phyloP scores from a whole-genome alignment of 2,329 filamentous ascomycete genomes.

The Nemania abortiva region DNA sequence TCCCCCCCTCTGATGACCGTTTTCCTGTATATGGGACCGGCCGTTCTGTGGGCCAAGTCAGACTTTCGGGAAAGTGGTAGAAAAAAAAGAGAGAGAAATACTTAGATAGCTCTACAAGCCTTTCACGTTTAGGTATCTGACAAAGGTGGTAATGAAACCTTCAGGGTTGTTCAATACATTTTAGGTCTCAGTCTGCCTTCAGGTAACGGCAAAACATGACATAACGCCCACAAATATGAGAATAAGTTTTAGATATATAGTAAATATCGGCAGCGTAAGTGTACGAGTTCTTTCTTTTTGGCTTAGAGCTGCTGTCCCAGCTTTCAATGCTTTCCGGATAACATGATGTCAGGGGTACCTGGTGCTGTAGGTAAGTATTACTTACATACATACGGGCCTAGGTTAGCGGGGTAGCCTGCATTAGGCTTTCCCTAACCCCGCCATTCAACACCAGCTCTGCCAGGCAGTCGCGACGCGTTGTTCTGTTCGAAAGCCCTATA shows the following conservation, averaged over 20 bases:
- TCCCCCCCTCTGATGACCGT: too few relatives aligned
- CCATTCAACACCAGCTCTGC: constrained; percentile 12
- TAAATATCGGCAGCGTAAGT: background rate
- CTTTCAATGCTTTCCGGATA: background rate
- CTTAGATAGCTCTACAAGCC: too few relatives aligned
- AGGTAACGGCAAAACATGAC: background rate
- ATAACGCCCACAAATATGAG: background rate
- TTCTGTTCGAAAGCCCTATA: background rate
- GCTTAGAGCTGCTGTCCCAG: background rate
- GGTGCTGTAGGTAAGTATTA: constrained; percentile 13
- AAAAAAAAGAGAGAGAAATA: too few relatives aligned
- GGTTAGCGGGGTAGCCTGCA: constrained; percentile 25
- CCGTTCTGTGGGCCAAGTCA: too few relatives aligned
- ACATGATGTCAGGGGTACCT: background rate
- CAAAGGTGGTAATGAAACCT: background rate
- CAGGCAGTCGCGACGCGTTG: constrained; percentile 36
- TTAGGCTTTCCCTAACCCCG: constrained; percentile 17
- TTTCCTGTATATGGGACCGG: too few relatives aligned
- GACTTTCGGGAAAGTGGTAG: too few relatives aligned
- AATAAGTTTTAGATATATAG: background rate
- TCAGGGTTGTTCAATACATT: background rate
- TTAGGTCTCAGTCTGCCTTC: background rate
- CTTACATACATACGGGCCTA: constrained; percentile 14
- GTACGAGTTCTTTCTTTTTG: background rate
- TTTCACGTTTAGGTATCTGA: too few relatives aligned